Evolutionary conservation across 2,329 filamentous ascomycete species (phyloP).

Genomic region (Xenosphaeropsis pyriputrescens): DNA sequence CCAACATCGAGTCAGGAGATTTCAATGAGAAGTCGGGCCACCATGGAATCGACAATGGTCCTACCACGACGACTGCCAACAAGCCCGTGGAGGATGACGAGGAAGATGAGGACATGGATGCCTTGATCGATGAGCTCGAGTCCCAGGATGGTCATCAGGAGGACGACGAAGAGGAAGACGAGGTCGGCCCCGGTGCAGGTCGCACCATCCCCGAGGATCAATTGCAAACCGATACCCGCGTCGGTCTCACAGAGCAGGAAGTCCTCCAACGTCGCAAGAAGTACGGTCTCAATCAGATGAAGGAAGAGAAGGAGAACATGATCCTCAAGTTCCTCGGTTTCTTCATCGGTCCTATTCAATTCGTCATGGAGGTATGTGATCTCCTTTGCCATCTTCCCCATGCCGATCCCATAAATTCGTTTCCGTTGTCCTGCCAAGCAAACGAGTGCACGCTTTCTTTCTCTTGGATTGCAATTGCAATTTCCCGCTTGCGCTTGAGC

Average conservation of each 20-base stretch:
- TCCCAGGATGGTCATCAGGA: slow-evolving; percentile 58
- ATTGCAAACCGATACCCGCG: slow-evolving; percentile 59
- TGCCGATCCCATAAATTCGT: background rate
- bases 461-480: background rate
- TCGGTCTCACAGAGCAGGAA: slow-evolving; percentile 60
- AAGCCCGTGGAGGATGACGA: slow-evolving; percentile 30
- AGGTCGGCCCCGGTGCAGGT: slow-evolving; percentile 34
- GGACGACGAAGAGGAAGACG: slow-evolving; percentile 45
- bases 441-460: no score
- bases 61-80: slow-evolving; percentile 18
- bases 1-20: slow-evolving; percentile 47
- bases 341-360: slow-evolving; percentile 82
- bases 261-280: slow-evolving; percentile 50
- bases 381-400: background rate
- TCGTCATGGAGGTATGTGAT: slow-evolving; percentile 71
- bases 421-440: background rate
- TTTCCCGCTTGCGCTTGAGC: background rate
- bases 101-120: slow-evolving; percentile 73
- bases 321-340: slow-evolving; percentile 70
- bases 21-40: slow-evolving; percentile 42
- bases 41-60: slow-evolving; percentile 18
- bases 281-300: slow-evolving; percentile 79
- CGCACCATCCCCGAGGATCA: slow-evolving; percentile 58
- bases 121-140: slow-evolving; percentile 77
- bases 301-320: slow-evolving; percentile 77